phyloP scores from a whole-genome alignment of 1,284 basidiomycete species.

The Inonotus obliquus region DNA sequence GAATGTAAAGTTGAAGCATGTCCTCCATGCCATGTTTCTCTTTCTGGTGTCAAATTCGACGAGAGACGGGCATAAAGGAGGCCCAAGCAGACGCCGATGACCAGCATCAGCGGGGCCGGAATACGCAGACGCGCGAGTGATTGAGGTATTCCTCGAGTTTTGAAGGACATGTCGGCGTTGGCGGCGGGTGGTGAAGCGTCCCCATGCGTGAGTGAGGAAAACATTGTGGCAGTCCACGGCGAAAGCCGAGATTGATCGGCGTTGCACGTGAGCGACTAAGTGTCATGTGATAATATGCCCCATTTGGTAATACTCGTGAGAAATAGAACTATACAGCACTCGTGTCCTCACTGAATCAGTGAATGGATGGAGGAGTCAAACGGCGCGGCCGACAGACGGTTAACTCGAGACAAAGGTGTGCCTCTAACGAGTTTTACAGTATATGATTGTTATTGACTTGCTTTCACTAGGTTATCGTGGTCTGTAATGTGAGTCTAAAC shows the following conservation, averaged over 20 bases:
- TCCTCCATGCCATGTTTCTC: slow-evolving; percentile 46
- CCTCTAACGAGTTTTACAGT: not conserved
- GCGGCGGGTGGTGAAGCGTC: not conserved
- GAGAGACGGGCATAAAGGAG: slow-evolving; percentile 17
- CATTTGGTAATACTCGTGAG: not conserved
- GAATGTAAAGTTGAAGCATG: slow-evolving; percentile 41
- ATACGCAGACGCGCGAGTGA: slow-evolving; percentile 11
- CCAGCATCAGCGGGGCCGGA: slow-evolving; percentile 15
- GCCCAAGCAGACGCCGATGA: slow-evolving; percentile 17
- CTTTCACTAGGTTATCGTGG: not conserved
- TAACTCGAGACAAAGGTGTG: slow-evolving; percentile 14
- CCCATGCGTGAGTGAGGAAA: not conserved
- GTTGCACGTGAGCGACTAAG: not conserved
- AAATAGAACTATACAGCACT: slow-evolving; percentile 9
- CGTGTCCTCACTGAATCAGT: not conserved
- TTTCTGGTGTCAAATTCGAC: not conserved
- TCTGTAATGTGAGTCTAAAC: slow-evolving; percentile 11
- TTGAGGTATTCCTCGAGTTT: not conserved
- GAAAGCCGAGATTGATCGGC: not conserved
- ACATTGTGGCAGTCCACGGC: not conserved
- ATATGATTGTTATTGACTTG: not conserved
- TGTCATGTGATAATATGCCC: not conserved
- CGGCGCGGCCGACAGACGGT: slow-evolving; percentile 1
- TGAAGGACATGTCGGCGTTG: slow-evolving; percentile 9
- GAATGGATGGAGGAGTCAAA: not conserved